Conservation (phyloP, 2,329 filamentous ascomycete species). For the Diaporthe sp. region DNA sequence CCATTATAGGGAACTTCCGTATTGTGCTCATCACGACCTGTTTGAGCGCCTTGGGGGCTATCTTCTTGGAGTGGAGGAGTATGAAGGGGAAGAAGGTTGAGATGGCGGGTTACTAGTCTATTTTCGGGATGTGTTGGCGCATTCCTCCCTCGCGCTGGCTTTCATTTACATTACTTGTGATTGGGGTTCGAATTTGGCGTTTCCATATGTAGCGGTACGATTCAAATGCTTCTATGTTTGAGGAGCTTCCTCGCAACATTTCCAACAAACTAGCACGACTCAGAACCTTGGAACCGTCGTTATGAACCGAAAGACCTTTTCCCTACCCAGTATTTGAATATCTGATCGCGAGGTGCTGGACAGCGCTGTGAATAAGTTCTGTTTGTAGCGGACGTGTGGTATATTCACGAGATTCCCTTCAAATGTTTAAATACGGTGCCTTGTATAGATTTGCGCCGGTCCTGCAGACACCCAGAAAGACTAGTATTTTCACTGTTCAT, state of each 20-base stretch:
- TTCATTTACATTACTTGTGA: not conserved
- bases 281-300: not conserved
- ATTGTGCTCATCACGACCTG: conserved; percentile 2
- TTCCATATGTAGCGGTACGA: not conserved
- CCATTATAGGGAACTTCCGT: not conserved
- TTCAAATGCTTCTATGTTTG: no score
- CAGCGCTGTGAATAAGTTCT: not conserved
- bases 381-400: no score
- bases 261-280: not conserved
- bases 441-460: not conserved
- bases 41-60: not conserved
- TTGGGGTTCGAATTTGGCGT: not conserved
- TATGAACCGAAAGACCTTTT: no score
- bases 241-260: not conserved
- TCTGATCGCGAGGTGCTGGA: not conserved
- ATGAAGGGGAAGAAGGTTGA: not conserved
- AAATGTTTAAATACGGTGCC: not conserved
- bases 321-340: no score
- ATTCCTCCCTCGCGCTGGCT: no score
- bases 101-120: not conserved
- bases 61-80: not conserved
- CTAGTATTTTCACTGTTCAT: not conserved
- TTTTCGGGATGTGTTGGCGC: no score
- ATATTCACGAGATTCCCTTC: no score
- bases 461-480: not conserved